phyloP scores from a whole-genome alignment of 345 rosid genomes.

The Citrus sp. region DNA sequence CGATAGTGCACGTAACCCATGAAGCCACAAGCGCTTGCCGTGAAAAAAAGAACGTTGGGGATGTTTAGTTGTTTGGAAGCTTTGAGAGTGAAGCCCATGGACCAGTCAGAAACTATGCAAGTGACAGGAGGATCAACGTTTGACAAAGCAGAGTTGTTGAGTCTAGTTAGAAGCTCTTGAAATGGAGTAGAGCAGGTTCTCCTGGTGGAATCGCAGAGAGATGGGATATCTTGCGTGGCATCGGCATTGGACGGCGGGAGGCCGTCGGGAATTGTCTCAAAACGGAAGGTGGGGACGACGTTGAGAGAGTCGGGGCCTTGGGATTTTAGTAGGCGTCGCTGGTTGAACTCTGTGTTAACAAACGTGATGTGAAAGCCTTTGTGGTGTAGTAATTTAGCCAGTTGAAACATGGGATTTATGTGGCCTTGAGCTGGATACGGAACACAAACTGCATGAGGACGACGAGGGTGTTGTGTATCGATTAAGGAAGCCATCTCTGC shows the following conservation, averaged over 20 bases:
- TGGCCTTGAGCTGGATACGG: conserved; percentile 50
- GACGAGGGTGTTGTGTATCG: background rate
- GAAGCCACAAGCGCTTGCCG: conserved; percentile 23
- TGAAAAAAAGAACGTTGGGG: conserved; percentile 29
- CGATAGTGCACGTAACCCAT: conserved; percentile 16
- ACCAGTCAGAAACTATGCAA: conserved; percentile 35
- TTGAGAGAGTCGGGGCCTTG: conserved; percentile 23
- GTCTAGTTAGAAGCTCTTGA: conserved; percentile 13
- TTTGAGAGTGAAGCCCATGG: conserved; percentile 26
- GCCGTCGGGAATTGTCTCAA: conserved; percentile 38
- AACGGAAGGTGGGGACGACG: conserved; percentile 29
- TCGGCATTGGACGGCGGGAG: conserved; percentile 20
- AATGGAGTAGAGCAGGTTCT: conserved; percentile 26
- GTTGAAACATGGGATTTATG: conserved; percentile 38
- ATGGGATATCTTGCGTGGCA: conserved; percentile 25
- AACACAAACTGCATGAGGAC: background rate
- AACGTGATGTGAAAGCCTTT: conserved; percentile 43
- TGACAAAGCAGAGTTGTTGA: conserved; percentile 17
- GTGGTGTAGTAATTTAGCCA: conserved; percentile 39
- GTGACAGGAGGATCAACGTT: conserved; percentile 27
- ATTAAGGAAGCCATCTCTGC: background rate
- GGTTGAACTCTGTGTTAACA: conserved; percentile 39
- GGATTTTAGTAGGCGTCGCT: conserved; percentile 28
- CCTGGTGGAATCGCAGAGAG: conserved; percentile 26
- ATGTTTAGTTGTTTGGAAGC: conserved; percentile 27